phyloP scores from a whole-genome alignment of 2,329 filamentous ascomycete genomes.

The Sporothrix brasiliensis region DNA sequence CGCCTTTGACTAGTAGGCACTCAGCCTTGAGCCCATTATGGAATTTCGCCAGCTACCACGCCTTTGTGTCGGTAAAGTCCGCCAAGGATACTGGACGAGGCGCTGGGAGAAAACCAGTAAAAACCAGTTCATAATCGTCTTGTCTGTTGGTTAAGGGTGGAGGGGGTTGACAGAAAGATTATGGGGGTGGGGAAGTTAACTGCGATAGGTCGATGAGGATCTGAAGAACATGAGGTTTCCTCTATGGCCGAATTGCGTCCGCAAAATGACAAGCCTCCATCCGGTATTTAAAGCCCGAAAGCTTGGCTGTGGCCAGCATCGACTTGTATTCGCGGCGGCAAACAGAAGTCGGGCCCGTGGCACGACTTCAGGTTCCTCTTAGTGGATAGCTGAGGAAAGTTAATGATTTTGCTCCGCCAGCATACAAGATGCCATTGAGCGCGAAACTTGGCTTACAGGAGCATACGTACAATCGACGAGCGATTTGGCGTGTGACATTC shows the following conservation, averaged over 20 bases:
- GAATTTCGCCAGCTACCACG: background rate
- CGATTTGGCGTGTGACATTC: background rate
- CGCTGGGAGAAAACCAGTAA: background rate
- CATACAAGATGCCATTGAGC: background rate
- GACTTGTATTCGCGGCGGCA: background rate
- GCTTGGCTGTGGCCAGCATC: background rate
- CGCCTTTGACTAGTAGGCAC: slow-evolving; percentile 8
- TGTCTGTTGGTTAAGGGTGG: no score
- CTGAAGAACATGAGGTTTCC: background rate
- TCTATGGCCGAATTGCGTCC: background rate
- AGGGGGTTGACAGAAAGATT: no score
- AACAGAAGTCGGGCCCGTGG: background rate
- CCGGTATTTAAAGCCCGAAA: background rate
- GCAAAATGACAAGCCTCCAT: background rate
- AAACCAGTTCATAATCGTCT: no score
- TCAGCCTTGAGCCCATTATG: background rate
- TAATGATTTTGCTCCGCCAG: background rate
- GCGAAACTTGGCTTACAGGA: background rate
- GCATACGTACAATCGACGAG: background rate
- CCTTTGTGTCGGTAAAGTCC: background rate
- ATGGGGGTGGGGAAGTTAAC: background rate
- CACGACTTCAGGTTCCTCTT: background rate
- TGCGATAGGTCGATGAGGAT: background rate
- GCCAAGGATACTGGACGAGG: no score
- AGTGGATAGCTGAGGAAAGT: background rate